Evolutionary conservation across 2,329 filamentous ascomycete genomes (phyloP), one percentile per base, ranked within the genome.

Genomic region (Lachnellula subtilissima): DNA sequence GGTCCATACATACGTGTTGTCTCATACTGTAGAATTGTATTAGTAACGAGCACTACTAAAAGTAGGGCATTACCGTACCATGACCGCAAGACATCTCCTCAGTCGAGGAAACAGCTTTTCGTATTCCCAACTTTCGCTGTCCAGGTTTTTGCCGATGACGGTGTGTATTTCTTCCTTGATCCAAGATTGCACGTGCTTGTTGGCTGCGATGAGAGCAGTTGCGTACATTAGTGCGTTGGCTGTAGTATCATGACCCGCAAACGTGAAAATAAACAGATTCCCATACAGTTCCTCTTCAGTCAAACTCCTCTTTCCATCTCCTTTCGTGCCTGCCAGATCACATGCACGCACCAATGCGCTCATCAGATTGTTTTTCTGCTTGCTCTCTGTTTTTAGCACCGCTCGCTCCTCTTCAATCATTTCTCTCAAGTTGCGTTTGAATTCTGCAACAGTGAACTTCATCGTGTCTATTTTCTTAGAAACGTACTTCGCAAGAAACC

Each of bases 71-170:
- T n/a, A 36, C 1, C 56, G 43, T 54, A 66, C 66, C 68, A 78
- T 61, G 2, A 74, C 60, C 1, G 74, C 68, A 3, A 74, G 53
- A 43, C 73, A 75, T n/a, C 75, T 67, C 45, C 71, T 71, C 0
- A 79, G 63, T 17, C 69, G 72, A 0, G 75, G 74, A 53, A 74
- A 78, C 8, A 71, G 53, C 2, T 64, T 57, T 2, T 61, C 46
- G 51, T 74, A 77, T 12, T 73, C 65, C 67, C 71, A 72, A 3
- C 67, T 60, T 1, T 69, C 52, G 0, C 52, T 15, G 4, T 62
- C 50, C 12, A 61, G 54, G 25, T 63, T 48, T 5, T 32, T 60
- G 50, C 47, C 72, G 68, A 59, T 54, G 4, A 68, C 57, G 11
- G 22, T 15, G 15, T 60, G 48, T 1, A 68, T 50, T 19, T 68